These are phyloP conservation scores for Phoenix roebelenii DNA, from an alignment of 176 grass and related monocot species.

Conservation along the genomic window DNA sequence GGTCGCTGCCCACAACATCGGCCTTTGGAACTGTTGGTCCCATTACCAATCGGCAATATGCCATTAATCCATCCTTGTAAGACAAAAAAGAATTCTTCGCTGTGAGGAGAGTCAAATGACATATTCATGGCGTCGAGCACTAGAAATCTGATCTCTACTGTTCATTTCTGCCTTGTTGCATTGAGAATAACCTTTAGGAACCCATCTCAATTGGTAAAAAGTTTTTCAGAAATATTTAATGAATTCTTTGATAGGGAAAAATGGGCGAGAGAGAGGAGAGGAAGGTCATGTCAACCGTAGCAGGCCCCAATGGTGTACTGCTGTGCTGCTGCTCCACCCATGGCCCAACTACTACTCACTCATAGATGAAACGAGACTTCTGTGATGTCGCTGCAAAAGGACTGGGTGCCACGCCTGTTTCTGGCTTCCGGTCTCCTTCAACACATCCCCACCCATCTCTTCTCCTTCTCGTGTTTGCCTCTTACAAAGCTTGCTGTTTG, in stretches of 20 bases:
- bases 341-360: neutral
- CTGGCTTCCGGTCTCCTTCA: neutral
- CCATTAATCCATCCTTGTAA: too few species aligned
- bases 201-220: too few species aligned
- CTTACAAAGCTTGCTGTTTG: neutral
- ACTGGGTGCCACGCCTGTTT: neutral
- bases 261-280: neutral
- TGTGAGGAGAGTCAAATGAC: slow-evolving; percentile 18
- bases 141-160: slow-evolving; percentile 11
- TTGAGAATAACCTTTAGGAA: too few species aligned
- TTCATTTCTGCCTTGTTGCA: neutral
- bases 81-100: neutral
- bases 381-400: neutral
- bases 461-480: neutral
- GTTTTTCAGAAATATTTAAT: too few species aligned
- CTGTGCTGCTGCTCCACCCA: neutral
- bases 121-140: slow-evolving; percentile 33
- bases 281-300: neutral
- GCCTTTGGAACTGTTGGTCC: too few species aligned
- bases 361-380: slow-evolving; percentile 4
- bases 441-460: neutral
- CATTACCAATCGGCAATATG: too few species aligned
- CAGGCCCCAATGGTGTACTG: neutral
- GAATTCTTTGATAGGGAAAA: too few species aligned
- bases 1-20: too few species aligned